Evolutionary conservation across 1,284 basidiomycete genomes (phyloP).

Genomic region (Naganishia liquefaciens): DNA sequence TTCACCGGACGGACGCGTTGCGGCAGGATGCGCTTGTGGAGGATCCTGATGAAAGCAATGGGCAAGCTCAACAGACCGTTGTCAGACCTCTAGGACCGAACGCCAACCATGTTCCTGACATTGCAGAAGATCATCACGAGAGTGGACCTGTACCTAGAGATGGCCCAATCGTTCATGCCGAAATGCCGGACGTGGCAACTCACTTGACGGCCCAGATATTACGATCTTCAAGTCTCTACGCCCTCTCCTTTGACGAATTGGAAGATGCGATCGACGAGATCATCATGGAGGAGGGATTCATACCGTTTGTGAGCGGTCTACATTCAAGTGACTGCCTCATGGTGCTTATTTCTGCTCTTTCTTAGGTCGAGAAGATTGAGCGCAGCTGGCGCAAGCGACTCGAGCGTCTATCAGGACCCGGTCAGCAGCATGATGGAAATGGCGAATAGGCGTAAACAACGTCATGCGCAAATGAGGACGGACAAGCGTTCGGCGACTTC

Average conservation of each 20-base stretch:
- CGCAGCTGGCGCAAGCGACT: background rate
- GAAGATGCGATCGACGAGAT: slow-evolving; percentile 7
- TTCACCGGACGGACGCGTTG: background rate
- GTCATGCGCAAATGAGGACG: too few species aligned
- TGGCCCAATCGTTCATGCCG: too few species aligned
- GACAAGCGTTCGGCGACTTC: too few species aligned
- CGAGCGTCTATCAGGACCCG: background rate
- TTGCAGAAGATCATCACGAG: too few species aligned
- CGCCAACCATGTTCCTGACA: too few species aligned
- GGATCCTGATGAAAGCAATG: too few species aligned
- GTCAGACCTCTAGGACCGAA: too few species aligned
- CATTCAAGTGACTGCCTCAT: background rate
- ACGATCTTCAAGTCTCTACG: slow-evolving; percentile 5
- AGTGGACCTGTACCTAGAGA: too few species aligned
- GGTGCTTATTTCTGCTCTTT: background rate
- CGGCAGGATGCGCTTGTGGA: background rate
- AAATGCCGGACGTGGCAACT: too few species aligned
- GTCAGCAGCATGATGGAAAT: background rate
- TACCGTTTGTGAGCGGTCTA: background rate
- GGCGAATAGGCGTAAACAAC: too few species aligned
- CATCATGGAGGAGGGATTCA: slow-evolving; percentile 12
- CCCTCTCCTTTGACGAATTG: slow-evolving; percentile 6
- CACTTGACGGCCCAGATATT: slow-evolving; percentile 9
- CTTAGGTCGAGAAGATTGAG: slow-evolving; percentile 1
- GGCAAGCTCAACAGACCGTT: too few species aligned